Evolutionary conservation across 345 rosid species (phyloP).

Genomic region (Arabis alpina): DNA sequence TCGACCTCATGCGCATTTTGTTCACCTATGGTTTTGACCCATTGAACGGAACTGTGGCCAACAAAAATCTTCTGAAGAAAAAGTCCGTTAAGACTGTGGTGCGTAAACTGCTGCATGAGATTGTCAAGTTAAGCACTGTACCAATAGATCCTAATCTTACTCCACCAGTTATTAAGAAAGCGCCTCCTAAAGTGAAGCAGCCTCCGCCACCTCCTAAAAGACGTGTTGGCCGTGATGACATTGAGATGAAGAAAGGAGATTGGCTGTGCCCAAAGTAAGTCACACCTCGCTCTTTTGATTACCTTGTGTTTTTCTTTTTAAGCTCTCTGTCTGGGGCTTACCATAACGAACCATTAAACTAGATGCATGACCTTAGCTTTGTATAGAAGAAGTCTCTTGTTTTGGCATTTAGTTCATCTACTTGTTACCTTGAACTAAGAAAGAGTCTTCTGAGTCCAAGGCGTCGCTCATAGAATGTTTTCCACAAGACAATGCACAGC

Average conservation of each 20-base stretch:
- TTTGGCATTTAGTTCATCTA: not conserved
- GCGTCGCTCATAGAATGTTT: not conserved
- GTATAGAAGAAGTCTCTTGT: not conserved
- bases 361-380: constrained; percentile 17
- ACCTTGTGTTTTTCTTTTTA: not conserved
- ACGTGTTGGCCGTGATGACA: constrained; percentile 94
- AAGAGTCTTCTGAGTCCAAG: constrained; percentile 9
- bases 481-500: not conserved
- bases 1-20: constrained; percentile 85
- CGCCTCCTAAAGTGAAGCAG: constrained; percentile 96
- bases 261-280: constrained; percentile 98
- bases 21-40: constrained; percentile 78
- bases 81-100: constrained; percentile 80
- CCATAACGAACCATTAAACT: not conserved
- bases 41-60: constrained; percentile 56
- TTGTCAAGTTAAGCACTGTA: constrained; percentile 86
- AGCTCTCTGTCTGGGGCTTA: not conserved
- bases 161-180: constrained; percentile 81
- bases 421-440: constrained; percentile 20
- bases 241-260: constrained; percentile 99
- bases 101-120: constrained; percentile 83
- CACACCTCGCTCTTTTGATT: constrained; percentile 9
- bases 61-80: constrained; percentile 67
- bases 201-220: constrained; percentile 91
- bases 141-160: constrained; percentile 96